Conservation (phyloP, 208 protist genomes). For the Leishmania braziliensis region DNA sequence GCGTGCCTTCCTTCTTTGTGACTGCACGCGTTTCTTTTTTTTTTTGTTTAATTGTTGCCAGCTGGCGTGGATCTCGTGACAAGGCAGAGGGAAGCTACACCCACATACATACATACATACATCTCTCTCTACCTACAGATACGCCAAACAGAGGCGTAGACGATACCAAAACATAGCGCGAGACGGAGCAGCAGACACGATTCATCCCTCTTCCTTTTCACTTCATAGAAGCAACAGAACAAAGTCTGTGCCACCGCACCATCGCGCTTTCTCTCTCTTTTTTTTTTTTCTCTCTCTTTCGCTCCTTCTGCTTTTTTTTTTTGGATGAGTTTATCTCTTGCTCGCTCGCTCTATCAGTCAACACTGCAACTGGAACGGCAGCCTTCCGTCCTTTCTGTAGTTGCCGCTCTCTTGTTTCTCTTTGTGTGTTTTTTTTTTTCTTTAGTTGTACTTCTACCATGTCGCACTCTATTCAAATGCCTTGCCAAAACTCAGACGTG, state of each 20-base stretch:
- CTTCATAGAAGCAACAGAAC: no score
- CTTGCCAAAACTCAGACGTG: not conserved
- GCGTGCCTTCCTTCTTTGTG: not conserved
- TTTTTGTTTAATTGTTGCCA: not conserved
- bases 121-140: not conserved
- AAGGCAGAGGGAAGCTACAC: not conserved
- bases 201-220: no score
- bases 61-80: no score
- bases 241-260: not conserved
- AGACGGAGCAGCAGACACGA: no score
- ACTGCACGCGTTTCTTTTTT: not conserved
- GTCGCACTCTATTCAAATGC: not conserved
- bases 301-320: not conserved
- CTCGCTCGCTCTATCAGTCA: not conserved
- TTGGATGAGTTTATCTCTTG: not conserved
- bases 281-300: conserved; percentile 1
- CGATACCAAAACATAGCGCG: no score
- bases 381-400: no score
- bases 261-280: not conserved
- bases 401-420: not conserved
- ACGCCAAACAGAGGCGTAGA: not conserved
- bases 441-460: not conserved
- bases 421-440: not conserved
- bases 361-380: not conserved
- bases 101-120: conserved; percentile 2